Evolutionary conservation across 2,329 filamentous ascomycete genomes (phyloP).

Genomic region (Mycosphaerella sp.): DNA sequence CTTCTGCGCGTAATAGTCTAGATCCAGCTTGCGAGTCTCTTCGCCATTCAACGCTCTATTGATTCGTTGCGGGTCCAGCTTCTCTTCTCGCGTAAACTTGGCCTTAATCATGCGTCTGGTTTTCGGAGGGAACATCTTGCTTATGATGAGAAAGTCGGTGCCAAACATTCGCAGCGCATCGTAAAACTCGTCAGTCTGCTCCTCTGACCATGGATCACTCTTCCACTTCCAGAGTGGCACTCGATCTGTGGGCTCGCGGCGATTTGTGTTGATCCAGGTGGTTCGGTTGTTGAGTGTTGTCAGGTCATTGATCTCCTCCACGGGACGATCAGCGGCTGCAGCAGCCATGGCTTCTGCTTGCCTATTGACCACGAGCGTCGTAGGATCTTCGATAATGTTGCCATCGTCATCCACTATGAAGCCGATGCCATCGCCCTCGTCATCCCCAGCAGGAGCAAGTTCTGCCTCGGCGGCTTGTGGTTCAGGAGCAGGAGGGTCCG

Average conservation of each 20-base stretch:
- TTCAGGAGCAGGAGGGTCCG: not conserved
- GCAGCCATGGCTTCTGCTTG: constrained; percentile 54
- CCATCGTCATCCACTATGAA: constrained; percentile 60
- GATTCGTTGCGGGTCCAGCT: constrained; percentile 56
- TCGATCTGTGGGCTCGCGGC: constrained; percentile 43
- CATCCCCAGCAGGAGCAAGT: constrained; percentile 8
- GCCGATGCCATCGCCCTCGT: constrained; percentile 12
- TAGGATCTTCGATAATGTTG: constrained; percentile 64
- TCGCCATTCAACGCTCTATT: constrained; percentile 52
- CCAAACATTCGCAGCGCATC: constrained; percentile 68
- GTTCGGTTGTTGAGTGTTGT: constrained; percentile 63
- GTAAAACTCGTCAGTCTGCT: constrained; percentile 70
- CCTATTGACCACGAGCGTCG: constrained; percentile 60
- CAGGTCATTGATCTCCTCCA: constrained; percentile 70
- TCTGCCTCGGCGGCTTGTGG: not conserved
- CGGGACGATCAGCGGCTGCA: constrained; percentile 33
- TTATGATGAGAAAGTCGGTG: constrained; percentile 76
- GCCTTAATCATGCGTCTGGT: constrained; percentile 69
- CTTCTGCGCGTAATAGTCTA: constrained; percentile 37
- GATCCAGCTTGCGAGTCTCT: constrained; percentile 36
- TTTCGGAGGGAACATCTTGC: constrained; percentile 65
- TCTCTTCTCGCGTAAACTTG: constrained; percentile 77
- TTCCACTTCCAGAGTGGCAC: constrained; percentile 41
- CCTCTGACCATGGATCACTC: constrained; percentile 62
- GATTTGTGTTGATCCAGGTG: constrained; percentile 59